A percentile compares a stretch with the other conserved stretches of the same genome.
phyloP scores from a whole-genome alignment of 2,329 filamentous ascomycete species.

The Penicillium sp. region DNA sequence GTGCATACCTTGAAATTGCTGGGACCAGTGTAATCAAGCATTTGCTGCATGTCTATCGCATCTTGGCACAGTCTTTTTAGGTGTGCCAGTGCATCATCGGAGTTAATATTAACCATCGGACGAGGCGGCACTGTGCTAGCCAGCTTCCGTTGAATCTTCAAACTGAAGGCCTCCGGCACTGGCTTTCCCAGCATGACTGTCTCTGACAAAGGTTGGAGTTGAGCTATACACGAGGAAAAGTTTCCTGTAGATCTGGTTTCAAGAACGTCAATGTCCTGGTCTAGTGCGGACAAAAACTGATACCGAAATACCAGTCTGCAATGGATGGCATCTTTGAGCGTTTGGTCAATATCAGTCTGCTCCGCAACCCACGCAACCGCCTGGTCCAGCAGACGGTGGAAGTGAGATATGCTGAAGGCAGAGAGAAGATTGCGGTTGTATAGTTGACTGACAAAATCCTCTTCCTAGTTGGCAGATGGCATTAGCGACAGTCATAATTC shows the following conservation, averaged over 20 bases:
- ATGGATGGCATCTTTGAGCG: constrained; percentile 56
- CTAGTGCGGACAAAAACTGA: constrained; percentile 43
- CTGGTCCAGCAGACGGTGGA: constrained; percentile 55
- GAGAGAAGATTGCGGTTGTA: constrained; percentile 78
- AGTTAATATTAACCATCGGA: constrained; percentile 75
- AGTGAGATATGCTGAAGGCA: constrained; percentile 56
- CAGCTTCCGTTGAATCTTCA: constrained; percentile 84
- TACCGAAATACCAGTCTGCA: constrained; percentile 66
- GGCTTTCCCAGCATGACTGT: constrained; percentile 62
- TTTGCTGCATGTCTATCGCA: constrained; percentile 64
- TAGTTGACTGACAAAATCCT: constrained; percentile 92
- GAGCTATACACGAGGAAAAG: constrained; percentile 35
- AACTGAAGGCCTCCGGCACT: constrained; percentile 78
- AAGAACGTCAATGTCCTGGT: constrained; percentile 34
- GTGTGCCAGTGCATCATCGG: constrained; percentile 68
- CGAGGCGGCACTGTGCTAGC: constrained; percentile 92
- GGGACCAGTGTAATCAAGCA: constrained; percentile 66
- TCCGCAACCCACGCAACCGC: constrained; percentile 54
- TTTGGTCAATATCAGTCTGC: constrained; percentile 33
- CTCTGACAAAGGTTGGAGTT: constrained; percentile 56
- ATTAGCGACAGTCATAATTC: constrained; percentile 14
- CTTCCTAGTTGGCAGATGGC: constrained; percentile 62
- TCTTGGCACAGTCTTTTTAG: constrained; percentile 71
- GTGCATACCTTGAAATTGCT: constrained; percentile 64
- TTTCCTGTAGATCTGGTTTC: constrained; percentile 30